These are phyloP conservation scores for Rhodosporidiobolus sp. DNA, from an alignment of 768 basidiomycete species.

Conservation along the genomic window DNA sequence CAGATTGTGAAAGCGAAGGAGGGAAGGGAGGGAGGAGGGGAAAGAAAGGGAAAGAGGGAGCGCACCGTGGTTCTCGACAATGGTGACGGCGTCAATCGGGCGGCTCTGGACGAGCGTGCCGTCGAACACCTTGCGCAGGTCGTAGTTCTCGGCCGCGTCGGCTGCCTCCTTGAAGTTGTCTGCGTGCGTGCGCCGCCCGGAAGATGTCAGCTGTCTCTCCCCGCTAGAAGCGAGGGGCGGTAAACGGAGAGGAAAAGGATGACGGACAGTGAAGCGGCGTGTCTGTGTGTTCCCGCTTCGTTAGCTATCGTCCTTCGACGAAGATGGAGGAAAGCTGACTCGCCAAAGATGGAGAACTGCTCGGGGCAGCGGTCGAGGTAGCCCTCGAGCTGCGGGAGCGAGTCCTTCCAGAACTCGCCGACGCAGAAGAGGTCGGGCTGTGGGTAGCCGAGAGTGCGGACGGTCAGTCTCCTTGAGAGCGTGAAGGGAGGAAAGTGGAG, in stretches of 20 bases:
- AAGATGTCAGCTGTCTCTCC: background rate
- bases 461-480: too few relatives aligned
- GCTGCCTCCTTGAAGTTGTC: constrained; percentile 51
- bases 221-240: background rate
- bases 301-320: too few relatives aligned
- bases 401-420: constrained; percentile 49
- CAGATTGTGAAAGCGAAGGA: constrained; percentile 22
- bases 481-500: background rate
- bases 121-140: constrained; percentile 52
- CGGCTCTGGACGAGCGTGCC: constrained; percentile 49
- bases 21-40: background rate
- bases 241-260: background rate
- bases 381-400: constrained; percentile 3
- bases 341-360: constrained; percentile 52
- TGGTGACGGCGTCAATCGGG: constrained; percentile 52
- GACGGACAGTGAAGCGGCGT: constrained; percentile 47
- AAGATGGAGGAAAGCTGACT: too few relatives aligned
- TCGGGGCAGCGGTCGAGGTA: constrained; percentile 47
- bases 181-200: background rate
- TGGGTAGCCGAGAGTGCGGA: too few relatives aligned
- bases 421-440: constrained; percentile 42
- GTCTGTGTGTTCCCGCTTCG: too few relatives aligned
- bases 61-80: constrained; percentile 33
- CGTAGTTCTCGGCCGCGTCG: constrained; percentile 48
- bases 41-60: background rate